These are phyloP conservation scores for Alloascoidea hylecoeti DNA, from an alignment of 805 yeast genomes.

Conservation along the genomic window DNA sequence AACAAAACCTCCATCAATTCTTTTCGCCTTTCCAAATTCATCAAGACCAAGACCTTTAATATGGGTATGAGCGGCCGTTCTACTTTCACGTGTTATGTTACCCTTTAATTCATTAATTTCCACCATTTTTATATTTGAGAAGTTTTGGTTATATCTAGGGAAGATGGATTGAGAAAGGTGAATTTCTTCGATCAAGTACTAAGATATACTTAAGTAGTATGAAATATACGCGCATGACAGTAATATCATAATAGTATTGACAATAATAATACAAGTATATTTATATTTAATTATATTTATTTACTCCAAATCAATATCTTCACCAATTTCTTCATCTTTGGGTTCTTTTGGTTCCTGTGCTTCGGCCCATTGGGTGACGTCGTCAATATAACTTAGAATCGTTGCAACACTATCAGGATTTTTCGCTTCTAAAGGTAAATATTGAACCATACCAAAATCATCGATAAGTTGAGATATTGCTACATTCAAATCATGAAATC, in stretches of 20 bases:
- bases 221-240: no score
- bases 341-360: constrained; percentile 96
- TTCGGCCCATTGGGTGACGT: constrained; percentile 96
- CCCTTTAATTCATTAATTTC: constrained; percentile 69
- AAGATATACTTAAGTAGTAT: no score
- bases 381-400: constrained; percentile 86
- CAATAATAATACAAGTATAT: no score
- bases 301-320: no score
- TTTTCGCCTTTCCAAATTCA: constrained; percentile 75
- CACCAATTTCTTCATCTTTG: constrained; percentile 55
- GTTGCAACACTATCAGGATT: constrained; percentile 65
- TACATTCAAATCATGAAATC: constrained; percentile 56
- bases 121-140: constrained; percentile 43
- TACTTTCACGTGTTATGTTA: constrained; percentile 31
- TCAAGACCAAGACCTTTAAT: constrained; percentile 91
- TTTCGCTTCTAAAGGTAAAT: constrained; percentile 75
- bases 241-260: no score
- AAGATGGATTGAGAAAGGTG: no score
- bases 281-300: no score
- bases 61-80: constrained; percentile 95
- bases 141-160: no score
- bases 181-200: no score
- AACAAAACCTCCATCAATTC: constrained; percentile 78
- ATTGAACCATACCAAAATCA: constrained; percentile 98
- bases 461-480: constrained; percentile 85